phyloP scores from a whole-genome alignment of 78 protist species.

The Ministeria vibrans region DNA sequence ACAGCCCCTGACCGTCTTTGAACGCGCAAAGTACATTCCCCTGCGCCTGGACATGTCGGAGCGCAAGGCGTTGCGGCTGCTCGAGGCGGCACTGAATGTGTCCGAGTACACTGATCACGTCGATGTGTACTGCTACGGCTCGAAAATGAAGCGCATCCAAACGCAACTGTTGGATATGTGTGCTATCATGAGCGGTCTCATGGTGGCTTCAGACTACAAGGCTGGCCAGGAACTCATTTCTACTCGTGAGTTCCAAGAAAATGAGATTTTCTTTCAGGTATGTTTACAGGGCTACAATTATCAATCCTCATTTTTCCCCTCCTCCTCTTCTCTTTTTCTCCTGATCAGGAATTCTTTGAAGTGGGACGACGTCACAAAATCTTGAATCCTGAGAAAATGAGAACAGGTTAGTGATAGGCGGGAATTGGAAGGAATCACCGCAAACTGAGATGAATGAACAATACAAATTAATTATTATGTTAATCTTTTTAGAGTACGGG shows the following conservation, averaged over 20 bases:
- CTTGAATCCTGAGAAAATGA: constrained; percentile 66
- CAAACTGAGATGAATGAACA: no score
- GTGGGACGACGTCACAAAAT: constrained; percentile 84
- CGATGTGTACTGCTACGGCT: constrained; percentile 5
- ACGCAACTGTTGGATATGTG: constrained; percentile 63
- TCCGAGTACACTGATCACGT: constrained; percentile 79
- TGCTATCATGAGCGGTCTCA: constrained; percentile 64
- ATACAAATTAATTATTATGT: no score
- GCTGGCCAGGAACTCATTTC: constrained; percentile 58
- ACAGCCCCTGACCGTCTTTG: no score
- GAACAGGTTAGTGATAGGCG: no score
- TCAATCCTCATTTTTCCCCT: no score
- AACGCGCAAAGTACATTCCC: constrained; percentile 51
- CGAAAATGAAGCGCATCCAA: constrained; percentile 32
- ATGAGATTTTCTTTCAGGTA: constrained; percentile 50
- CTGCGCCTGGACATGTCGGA: constrained; percentile 59
- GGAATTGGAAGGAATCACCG: no score
- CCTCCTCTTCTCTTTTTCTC: no score
- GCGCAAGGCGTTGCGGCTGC: constrained; percentile 57
- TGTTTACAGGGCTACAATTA: no score
- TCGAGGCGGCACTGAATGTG: constrained; percentile 72
- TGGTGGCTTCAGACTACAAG: constrained; percentile 67
- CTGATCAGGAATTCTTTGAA: no score
- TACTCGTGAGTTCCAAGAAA: constrained; percentile 53
- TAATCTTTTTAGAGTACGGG: constrained; percentile 67